A percentile compares a stretch with the other conserved stretches of the same genome.
Conservation (phyloP, 2,329 filamentous ascomycete genomes). For the Fusarium graminum region DNA sequence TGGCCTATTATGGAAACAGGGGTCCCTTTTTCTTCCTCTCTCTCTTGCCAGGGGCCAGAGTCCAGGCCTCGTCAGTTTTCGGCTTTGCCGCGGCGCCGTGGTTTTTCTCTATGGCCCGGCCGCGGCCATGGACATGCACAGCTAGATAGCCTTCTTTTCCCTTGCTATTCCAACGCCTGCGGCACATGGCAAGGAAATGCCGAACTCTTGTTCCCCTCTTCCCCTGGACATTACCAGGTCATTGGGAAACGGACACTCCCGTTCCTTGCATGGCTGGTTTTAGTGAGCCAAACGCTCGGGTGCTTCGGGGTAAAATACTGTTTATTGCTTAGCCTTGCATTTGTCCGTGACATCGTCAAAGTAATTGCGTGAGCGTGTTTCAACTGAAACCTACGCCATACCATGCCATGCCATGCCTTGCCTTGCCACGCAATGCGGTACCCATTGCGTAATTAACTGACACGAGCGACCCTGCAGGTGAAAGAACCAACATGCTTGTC, state of each 20-base stretch:
- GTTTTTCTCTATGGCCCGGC: not conserved
- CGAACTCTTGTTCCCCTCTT: not conserved
- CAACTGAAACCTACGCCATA: too few relatives aligned
- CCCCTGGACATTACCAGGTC: not conserved
- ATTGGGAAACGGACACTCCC: constrained; percentile 32
- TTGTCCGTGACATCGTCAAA: too few relatives aligned
- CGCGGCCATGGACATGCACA: too few relatives aligned
- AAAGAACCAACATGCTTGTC: too few relatives aligned
- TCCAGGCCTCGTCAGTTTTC: not conserved
- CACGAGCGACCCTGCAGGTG: too few relatives aligned
- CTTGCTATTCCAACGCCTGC: not conserved
- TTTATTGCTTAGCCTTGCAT: not conserved
- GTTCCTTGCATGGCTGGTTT: constrained; percentile 35
- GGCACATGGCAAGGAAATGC: not conserved
- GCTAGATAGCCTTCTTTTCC: not conserved
- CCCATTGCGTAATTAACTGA: too few relatives aligned
- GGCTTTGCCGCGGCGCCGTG: not conserved
- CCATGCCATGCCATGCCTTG: too few relatives aligned
- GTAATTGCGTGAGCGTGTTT: too few relatives aligned
- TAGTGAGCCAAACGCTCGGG: constrained; percentile 23
- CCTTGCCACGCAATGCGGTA: too few relatives aligned
- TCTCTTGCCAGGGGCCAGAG: too few relatives aligned
- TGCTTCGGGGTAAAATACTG: not conserved
- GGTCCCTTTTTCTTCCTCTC: too few relatives aligned
- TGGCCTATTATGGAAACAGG: too few relatives aligned